These are phyloP conservation scores for Aspergillus carlsbadensis DNA, from an alignment of 495 filamentous ascomycete species.

Conservation along the genomic window DNA sequence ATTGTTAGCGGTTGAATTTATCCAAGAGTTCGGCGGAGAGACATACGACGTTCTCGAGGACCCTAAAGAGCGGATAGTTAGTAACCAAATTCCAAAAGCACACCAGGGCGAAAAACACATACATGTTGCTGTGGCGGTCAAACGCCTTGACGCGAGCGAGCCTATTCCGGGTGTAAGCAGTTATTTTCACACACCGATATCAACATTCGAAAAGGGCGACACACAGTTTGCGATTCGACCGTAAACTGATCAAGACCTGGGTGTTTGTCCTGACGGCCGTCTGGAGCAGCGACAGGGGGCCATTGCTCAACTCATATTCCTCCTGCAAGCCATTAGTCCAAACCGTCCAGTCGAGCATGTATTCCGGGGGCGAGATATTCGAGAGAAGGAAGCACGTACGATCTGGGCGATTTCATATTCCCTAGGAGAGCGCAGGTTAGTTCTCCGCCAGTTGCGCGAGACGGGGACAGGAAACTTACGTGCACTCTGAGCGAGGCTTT, in stretches of 20 bases:
- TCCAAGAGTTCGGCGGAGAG: neutral
- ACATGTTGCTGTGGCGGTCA: constrained; percentile 95
- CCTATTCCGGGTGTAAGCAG: neutral
- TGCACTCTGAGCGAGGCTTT: constrained; percentile 18
- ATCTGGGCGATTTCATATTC: constrained; percentile 19
- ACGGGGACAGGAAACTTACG: constrained; percentile 6
- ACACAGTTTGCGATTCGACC: constrained; percentile 78
- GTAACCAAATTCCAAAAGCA: neutral
- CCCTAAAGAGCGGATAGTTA: constrained; percentile 22
- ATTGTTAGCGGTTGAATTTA: neutral
- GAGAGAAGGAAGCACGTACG: constrained; percentile 1
- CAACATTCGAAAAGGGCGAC: neutral
- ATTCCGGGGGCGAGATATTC: neutral
- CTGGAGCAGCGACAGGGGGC: constrained; percentile 88
- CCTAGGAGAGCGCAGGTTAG: constrained; percentile 1
- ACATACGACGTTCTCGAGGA: constrained; percentile 77
- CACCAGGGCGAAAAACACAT: neutral
- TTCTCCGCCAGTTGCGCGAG: neutral
- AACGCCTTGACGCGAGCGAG: constrained; percentile 81
- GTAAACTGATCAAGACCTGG: constrained; percentile 86
- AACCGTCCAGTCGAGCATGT: neutral
- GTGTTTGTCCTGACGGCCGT: constrained; percentile 84
- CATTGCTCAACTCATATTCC: constrained; percentile 70
- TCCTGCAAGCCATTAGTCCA: constrained; percentile 6
- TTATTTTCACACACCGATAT: neutral